phyloP scores from a whole-genome alignment of 2,329 filamentous ascomycete genomes.

The Colletotrichum sp. region DNA sequence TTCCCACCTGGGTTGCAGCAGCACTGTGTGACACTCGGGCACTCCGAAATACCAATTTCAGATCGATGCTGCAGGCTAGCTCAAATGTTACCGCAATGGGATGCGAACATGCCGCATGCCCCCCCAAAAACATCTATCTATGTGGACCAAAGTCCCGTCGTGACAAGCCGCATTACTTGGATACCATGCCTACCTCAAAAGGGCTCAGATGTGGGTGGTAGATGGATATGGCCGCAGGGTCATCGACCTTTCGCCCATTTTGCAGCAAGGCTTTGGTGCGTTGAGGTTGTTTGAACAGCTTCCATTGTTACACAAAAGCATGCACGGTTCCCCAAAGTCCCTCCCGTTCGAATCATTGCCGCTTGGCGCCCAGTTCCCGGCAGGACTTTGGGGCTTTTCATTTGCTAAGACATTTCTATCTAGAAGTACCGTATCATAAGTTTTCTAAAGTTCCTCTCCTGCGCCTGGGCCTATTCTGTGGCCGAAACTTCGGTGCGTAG shows the following conservation, averaged over 20 bases:
- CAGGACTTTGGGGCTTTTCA: rapidly evolving
- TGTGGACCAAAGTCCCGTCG: not conserved
- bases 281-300: not conserved
- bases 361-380: rapidly evolving
- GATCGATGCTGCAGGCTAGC: not conserved
- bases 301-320: not conserved
- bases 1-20: rapidly evolving
- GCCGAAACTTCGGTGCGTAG: not conserved
- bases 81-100: rapidly evolving
- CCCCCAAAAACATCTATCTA: rapidly evolving
- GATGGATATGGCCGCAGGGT: not conserved
- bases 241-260: not conserved
- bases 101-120: not conserved
- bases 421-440: not conserved
- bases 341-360: rapidly evolving
- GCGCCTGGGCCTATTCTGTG: not conserved
- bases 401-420: not conserved
- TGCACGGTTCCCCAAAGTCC: not conserved
- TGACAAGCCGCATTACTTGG: not conserved
- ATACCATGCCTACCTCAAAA: not conserved
- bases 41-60: not conserved
- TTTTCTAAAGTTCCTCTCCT: not conserved
- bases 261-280: not conserved
- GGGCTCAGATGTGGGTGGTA: not conserved
- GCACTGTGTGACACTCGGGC: not conserved